Conservation (phyloP, 1,284 basidiomycete species). For the Hymenochaete sp. region DNA sequence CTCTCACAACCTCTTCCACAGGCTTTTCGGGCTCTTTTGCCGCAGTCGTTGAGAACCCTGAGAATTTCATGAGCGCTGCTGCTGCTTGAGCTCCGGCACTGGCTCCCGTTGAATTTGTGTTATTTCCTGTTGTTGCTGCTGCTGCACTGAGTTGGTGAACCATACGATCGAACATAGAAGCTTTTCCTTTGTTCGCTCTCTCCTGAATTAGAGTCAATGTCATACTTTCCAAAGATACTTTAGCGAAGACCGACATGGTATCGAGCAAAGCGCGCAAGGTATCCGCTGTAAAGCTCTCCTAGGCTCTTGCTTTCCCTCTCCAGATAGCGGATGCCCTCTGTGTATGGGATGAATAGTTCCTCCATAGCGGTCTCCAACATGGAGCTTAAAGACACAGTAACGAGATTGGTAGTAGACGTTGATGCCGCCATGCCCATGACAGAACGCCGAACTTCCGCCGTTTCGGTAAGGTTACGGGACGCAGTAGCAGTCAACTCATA, state of each 20-base stretch:
- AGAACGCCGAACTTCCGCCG: conserved; percentile 48
- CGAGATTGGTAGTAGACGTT: conserved; percentile 38
- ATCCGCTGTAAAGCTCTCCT: conserved; percentile 71
- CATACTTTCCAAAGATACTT: not conserved
- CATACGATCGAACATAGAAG: conserved; percentile 85
- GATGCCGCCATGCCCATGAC: conserved; percentile 38
- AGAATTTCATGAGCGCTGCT: conserved; percentile 73
- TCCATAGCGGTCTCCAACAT: conserved; percentile 96
- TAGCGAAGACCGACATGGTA: conserved; percentile 66
- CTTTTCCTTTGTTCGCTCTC: conserved; percentile 73
- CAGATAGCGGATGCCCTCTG: conserved; percentile 85
- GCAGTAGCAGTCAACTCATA: conserved; percentile 75
- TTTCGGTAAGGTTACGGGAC: conserved; percentile 52
- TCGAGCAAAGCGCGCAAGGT: conserved; percentile 72
- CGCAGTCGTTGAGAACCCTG: conserved; percentile 49
- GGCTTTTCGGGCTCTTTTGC: conserved; percentile 45
- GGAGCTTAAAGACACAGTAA: conserved; percentile 42
- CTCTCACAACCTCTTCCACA: conserved; percentile 60
- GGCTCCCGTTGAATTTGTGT: conserved; percentile 34
- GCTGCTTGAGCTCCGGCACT: conserved; percentile 73
- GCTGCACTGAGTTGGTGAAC: conserved; percentile 84
- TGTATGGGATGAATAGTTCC: conserved; percentile 92
- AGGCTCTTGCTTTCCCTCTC: conserved; percentile 89
- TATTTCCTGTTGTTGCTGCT: conserved; percentile 51
- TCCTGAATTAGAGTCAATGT: conserved; percentile 38